A percentile compares a stretch with the other conserved stretches of the same genome.
Evolutionary conservation across 257 asterid species (phyloP).

Genomic region (Solanum ossicruentum): DNA sequence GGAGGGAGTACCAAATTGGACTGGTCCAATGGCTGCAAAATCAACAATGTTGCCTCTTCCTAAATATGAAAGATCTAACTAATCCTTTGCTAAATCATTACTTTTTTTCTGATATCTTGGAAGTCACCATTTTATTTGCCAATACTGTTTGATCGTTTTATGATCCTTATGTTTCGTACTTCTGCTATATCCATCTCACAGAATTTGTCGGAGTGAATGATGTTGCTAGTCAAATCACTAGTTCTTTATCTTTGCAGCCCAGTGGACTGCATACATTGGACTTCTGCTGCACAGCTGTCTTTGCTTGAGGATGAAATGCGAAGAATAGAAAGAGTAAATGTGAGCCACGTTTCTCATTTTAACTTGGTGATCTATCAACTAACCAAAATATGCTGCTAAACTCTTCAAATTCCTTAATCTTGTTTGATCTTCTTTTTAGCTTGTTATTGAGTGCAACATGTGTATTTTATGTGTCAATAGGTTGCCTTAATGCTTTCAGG

Average conservation of each 20-base stretch:
- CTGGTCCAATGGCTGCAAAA: neutral
- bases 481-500: conserved; percentile 96
- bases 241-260: conserved; percentile 61
- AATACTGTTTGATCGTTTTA: neutral
- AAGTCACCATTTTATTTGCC: neutral
- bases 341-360: conserved; percentile 19
- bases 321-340: conserved; percentile 96
- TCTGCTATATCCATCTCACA: neutral
- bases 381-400: neutral
- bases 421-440: neutral
- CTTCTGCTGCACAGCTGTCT: conserved; percentile 91
- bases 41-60: neutral
- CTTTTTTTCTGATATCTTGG: neutral
- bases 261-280: conserved; percentile 94
- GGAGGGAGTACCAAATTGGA: neutral
- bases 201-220: neutral
- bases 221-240: neutral
- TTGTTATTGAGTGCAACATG: neutral
- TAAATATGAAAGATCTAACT: neutral
- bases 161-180: neutral
- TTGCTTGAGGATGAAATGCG: conserved; percentile 98
- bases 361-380: neutral
- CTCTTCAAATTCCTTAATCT: neutral
- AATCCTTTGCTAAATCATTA: neutral
- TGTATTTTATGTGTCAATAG: conserved; percentile 20